Evolutionary conservation across 805 yeast genomes (phyloP), one percentile per base, ranked within the genome.

Genomic region (Kodamaea hsintzibuensis): DNA sequence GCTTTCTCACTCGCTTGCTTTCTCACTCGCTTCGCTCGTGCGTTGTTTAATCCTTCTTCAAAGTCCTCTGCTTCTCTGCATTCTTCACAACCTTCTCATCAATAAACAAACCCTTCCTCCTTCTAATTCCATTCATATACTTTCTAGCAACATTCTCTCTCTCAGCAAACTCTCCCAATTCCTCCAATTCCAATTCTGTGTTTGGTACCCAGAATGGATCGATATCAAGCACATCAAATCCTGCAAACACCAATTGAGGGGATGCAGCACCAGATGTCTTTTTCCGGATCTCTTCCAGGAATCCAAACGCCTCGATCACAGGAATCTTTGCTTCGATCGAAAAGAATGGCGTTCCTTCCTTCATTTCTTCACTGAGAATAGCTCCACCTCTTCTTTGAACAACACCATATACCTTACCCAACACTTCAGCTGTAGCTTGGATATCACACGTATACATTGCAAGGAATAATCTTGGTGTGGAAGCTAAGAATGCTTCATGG

Each of bases 191-290:
- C 68, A 91, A 98, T 62, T 90, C 98, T 0, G 99, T 95, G 2
- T 95, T 89, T 12, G 99, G 99, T 13, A 95, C 96, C 99, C 99
- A 95, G 78, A 89, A 95, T 45, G 99, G 99, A 76, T 95, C 98
- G 60, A 88, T 82, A 59, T 91, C 96, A 50, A 93, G 82, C 58
- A 86, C 75, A 63, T 91, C 95, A 67, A 82, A 95, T 0, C 98
- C 98, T 27, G 88, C 81, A 64, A 93, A 95, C 8, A 92, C 89
- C 51, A 95, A 77, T 69, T 95, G 99, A 0, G 99, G 99, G 62
- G 89, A 88, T 1, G 99, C 99, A 2, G 97, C 96, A 55, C 99
- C 99, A 1, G 97, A 89, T 0, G 99, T 93, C 60, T 82, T 82
- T 71, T 91, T 95, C 54, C 98, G 78, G 44, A 95, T 89, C 60